phyloP scores from a whole-genome alignment of 495 filamentous ascomycete species.

The Penicillium lividum region DNA sequence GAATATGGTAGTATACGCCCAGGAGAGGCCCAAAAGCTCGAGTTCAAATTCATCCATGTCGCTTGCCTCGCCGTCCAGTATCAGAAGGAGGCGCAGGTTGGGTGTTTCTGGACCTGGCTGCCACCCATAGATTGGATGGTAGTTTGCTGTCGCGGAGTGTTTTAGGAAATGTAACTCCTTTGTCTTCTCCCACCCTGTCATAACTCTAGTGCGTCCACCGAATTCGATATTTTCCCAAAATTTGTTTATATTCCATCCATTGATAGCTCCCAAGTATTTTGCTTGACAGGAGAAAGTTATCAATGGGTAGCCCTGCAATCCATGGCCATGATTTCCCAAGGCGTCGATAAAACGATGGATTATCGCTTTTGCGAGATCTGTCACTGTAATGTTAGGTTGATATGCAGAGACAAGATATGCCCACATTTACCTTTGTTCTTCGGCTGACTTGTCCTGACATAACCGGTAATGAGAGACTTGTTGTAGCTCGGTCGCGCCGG shows the following conservation, averaged over 20 bases:
- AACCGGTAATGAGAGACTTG: conserved; percentile 46
- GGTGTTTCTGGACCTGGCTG: conserved; percentile 48
- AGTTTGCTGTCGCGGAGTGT: conserved; percentile 42
- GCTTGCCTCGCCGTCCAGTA: conserved; percentile 47
- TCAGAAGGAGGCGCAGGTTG: conserved; percentile 41
- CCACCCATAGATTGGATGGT: conserved; percentile 51
- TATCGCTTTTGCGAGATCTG: conserved; percentile 47
- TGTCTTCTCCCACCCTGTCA: conserved; percentile 50
- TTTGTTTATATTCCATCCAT: conserved; percentile 36
- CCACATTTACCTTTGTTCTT: conserved; percentile 41
- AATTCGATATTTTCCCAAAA: conserved; percentile 39
- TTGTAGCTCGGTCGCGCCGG: conserved; percentile 44
- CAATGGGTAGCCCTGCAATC: conserved; percentile 40
- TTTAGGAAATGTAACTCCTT: conserved; percentile 51
- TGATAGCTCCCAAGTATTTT: conserved; percentile 37
- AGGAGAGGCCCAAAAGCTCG: conserved; percentile 44
- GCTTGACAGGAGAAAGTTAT: conserved; percentile 42
- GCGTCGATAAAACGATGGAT: conserved; percentile 46
- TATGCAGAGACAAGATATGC: background rate
- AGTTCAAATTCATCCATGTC: conserved; percentile 55
- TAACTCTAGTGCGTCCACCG: conserved; percentile 43
- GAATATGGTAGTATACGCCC: conserved; percentile 52
- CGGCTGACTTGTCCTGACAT: conserved; percentile 37
- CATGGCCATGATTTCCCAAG: conserved; percentile 42
- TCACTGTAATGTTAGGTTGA: background rate